A percentile compares a stretch with the other conserved stretches of the same genome.
Conservation (phyloP, 495 filamentous ascomycete genomes). For the Penicillium verhagenii region DNA sequence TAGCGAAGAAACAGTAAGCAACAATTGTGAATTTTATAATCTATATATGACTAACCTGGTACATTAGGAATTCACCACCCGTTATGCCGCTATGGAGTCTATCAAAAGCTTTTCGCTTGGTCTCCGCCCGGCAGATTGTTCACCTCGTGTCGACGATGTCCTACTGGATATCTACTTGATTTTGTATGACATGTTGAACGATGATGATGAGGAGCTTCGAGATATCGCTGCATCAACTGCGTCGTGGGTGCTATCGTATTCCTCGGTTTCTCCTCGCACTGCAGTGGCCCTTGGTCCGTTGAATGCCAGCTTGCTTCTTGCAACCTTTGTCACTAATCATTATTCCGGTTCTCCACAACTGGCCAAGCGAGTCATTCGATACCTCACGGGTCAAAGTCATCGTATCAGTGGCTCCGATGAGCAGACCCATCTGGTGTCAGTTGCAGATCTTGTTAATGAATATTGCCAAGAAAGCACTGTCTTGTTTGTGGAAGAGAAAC, state of each 20-base stretch:
- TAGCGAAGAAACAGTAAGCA: constrained; percentile 44
- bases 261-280: constrained; percentile 27
- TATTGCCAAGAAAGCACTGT: constrained; percentile 62
- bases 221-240: constrained; percentile 57
- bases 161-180: constrained; percentile 49
- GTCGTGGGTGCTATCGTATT: constrained; percentile 44
- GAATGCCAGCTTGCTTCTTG: constrained; percentile 48
- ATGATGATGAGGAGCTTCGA: constrained; percentile 89
- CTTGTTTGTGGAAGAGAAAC: constrained; percentile 84
- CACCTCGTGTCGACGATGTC: constrained; percentile 27
- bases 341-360: constrained; percentile 40
- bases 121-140: constrained; percentile 22
- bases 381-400: constrained; percentile 28
- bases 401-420: constrained; percentile 23
- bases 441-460: constrained; percentile 45
- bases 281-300: constrained; percentile 41
- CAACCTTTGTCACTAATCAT: constrained; percentile 37
- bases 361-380: constrained; percentile 26
- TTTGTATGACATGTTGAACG: constrained; percentile 67
- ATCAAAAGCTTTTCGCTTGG: constrained; percentile 34
- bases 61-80: constrained; percentile 62
- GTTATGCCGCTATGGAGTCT: constrained; percentile 54
- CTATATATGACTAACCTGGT: background rate
- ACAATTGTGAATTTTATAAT: background rate
- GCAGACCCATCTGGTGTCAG: constrained; percentile 23